Conservation (phyloP, 2,329 filamentous ascomycete species). For the Fusarium buxicola region DNA sequence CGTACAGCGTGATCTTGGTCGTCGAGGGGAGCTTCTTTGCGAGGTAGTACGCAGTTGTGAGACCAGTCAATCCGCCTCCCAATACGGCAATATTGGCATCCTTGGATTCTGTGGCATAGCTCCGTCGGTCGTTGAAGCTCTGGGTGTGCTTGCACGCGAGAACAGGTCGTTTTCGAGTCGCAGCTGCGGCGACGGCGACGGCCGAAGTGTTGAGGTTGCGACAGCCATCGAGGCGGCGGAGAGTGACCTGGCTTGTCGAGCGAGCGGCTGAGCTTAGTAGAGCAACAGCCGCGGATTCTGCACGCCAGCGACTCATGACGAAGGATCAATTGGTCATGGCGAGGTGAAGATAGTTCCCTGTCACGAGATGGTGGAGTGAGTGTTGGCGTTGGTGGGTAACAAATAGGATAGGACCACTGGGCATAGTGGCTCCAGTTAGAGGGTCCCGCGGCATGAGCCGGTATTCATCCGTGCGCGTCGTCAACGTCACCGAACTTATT, state of each 20-base stretch:
- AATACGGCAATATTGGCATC: slow-evolving; percentile 70
- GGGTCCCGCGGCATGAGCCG: slow-evolving; percentile 30
- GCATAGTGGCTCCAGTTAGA: background rate
- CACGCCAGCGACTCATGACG: slow-evolving; percentile 46
- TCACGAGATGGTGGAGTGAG: slow-evolving; percentile 36
- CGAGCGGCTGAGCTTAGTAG: slow-evolving; percentile 42
- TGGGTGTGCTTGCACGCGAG: slow-evolving; percentile 11
- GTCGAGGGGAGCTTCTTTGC: slow-evolving; percentile 71
- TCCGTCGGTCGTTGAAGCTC: slow-evolving; percentile 17
- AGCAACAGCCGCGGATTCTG: slow-evolving; percentile 44
- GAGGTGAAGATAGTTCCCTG: slow-evolving; percentile 14
- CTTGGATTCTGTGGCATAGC: slow-evolving; percentile 35
- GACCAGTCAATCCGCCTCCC: slow-evolving; percentile 85
- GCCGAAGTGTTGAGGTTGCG: slow-evolving; percentile 27
- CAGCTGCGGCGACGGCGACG: slow-evolving; percentile 2
- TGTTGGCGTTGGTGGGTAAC: slow-evolving; percentile 9
- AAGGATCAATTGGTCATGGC: slow-evolving; percentile 48
- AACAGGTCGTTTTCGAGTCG: slow-evolving; percentile 23
- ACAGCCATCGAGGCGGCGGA: slow-evolving; percentile 34
- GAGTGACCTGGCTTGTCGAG: slow-evolving; percentile 9
- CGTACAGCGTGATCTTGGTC: slow-evolving; percentile 83
- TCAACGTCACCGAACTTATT: slow-evolving; percentile 3
- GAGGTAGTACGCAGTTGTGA: slow-evolving; percentile 82
- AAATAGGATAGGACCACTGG: background rate
- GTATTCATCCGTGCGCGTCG: slow-evolving; percentile 37